Conservation (phyloP, 2,329 filamentous ascomycete genomes). For the Sarocladium brachiariae region DNA sequence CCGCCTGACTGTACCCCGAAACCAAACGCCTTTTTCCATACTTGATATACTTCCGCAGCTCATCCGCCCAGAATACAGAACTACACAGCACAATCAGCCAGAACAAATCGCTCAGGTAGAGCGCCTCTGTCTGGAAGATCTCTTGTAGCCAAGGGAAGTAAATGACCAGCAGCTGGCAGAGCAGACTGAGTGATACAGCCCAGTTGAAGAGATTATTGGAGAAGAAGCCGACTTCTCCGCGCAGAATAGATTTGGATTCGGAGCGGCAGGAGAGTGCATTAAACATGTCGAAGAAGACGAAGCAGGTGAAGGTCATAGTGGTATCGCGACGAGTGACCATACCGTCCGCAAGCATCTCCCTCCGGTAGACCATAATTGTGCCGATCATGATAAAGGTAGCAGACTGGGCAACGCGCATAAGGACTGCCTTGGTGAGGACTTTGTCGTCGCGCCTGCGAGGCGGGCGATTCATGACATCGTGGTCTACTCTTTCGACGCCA, state of each 20-base stretch:
- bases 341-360: slow-evolving; percentile 81
- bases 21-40: slow-evolving; percentile 51
- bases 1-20: slow-evolving; percentile 59
- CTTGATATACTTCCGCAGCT: slow-evolving; percentile 73
- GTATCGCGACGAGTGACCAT: slow-evolving; percentile 87
- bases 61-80: slow-evolving; percentile 91
- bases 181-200: slow-evolving; percentile 76
- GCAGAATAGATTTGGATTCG: slow-evolving; percentile 80
- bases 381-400: slow-evolving; percentile 87
- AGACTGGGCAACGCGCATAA: slow-evolving; percentile 79
- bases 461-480: slow-evolving; percentile 85
- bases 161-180: slow-evolving; percentile 84
- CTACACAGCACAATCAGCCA: slow-evolving; percentile 71
- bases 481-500: slow-evolving; percentile 90
- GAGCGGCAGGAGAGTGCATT: slow-evolving; percentile 91
- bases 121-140: slow-evolving; percentile 90
- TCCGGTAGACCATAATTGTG: slow-evolving; percentile 84
- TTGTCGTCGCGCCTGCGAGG: slow-evolving; percentile 78
- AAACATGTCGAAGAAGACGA: slow-evolving; percentile 99
- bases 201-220: slow-evolving; percentile 95
- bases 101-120: slow-evolving; percentile 67
- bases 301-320: slow-evolving; percentile 98
- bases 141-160: slow-evolving; percentile 92
- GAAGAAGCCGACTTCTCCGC: slow-evolving; percentile 76
- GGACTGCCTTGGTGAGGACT: slow-evolving; percentile 78